A percentile compares a stretch with the other conserved stretches of the same genome.
These are phyloP conservation scores for Mycosphaerelloides madeirae DNA, from an alignment of 2,329 filamentous ascomycete genomes.

Conservation along the genomic window DNA sequence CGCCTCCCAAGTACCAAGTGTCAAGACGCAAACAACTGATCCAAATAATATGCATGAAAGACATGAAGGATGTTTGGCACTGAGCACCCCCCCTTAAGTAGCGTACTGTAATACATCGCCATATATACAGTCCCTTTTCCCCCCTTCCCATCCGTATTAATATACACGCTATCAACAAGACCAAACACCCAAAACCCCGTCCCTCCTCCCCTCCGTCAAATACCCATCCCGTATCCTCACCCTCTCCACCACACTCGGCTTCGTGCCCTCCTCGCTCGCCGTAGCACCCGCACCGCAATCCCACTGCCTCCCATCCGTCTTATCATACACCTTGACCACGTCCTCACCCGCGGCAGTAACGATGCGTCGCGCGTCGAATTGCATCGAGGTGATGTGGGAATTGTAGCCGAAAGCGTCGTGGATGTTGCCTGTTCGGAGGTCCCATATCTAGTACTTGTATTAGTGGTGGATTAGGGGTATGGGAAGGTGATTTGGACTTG, in stretches of 20 bases:
- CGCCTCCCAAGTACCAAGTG: no score
- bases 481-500: constrained; percentile 48
- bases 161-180: no score
- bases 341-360: constrained; percentile 85
- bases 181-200: constrained; percentile 90
- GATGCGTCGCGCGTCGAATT: constrained; percentile 89
- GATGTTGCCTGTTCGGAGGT: constrained; percentile 91
- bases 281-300: constrained; percentile 82
- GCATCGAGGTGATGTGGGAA: constrained; percentile 86
- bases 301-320: constrained; percentile 93
- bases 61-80: no score
- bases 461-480: no score
- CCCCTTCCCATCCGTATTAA: no score
- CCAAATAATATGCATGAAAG: no score
- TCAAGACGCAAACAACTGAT: no score
- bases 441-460: constrained; percentile 99
- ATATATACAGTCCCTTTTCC: no score
- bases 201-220: constrained; percentile 79
- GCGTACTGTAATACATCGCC: no score
- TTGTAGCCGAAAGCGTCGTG: constrained; percentile 96
- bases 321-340: constrained; percentile 97
- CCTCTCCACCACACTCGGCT: constrained; percentile 59
- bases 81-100: no score
- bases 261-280: constrained; percentile 54
- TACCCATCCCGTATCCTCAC: constrained; percentile 93